Evolutionary conservation across 2,329 filamentous ascomycete species (phyloP).

Genomic region (Rhynchosporium agropyri): DNA sequence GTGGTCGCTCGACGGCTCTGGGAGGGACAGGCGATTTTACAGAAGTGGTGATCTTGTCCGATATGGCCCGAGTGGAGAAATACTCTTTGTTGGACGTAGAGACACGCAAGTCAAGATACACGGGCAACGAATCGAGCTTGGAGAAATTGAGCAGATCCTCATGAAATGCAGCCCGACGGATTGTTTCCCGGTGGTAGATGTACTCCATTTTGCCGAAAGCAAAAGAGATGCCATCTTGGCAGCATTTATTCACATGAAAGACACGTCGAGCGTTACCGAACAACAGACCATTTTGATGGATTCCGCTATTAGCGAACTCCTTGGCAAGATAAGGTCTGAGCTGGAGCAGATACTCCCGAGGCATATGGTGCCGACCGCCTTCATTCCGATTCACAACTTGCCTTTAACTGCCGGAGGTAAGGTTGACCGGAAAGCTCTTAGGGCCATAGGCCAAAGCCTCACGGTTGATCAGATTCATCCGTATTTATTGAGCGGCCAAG

Average conservation of each 20-base stretch:
- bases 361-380: constrained; percentile 17
- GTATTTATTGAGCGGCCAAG: constrained; percentile 1
- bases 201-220: constrained; percentile 3
- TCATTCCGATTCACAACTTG: constrained; percentile 6
- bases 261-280: background rate
- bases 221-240: constrained; percentile 22
- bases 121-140: constrained; percentile 32
- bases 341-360: constrained; percentile 9
- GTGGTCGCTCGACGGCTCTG: constrained; percentile 31
- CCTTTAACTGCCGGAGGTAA: constrained; percentile 12
- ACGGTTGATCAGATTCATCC: constrained; percentile 2
- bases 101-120: constrained; percentile 63
- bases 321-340: constrained; percentile 5
- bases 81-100: constrained; percentile 60
- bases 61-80: constrained; percentile 52
- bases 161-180: constrained; percentile 32
- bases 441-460: constrained; percentile 4
- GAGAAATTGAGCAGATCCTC: constrained; percentile 27
- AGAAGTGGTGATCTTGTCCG: constrained; percentile 61
- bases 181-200: background rate
- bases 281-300: background rate
- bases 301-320: background rate
- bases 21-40: constrained; percentile 48
- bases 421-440: constrained; percentile 14
- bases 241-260: constrained; percentile 41